Evolutionary conservation across 257 asterid genomes (phyloP).

Genomic region (Fraxinus cuspidata): DNA sequence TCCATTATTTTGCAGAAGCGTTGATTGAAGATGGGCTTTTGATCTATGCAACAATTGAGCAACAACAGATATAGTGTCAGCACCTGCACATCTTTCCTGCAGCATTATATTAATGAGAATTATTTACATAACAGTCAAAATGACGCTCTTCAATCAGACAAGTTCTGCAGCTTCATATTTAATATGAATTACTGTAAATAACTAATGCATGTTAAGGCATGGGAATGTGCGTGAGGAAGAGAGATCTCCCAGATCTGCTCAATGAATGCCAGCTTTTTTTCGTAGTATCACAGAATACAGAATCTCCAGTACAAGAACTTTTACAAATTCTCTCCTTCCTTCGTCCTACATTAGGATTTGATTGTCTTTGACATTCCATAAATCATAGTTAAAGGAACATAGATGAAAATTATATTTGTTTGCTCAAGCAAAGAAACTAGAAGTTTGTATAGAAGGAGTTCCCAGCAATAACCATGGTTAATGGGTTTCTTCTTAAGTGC

Average conservation of each 20-base stretch:
- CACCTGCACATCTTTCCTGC: conserved; percentile 99
- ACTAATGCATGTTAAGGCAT: background rate
- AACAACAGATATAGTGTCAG: conserved; percentile 84
- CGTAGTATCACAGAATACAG: background rate
- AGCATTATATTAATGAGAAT: conserved; percentile 38
- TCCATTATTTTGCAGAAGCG: conserved; percentile 77
- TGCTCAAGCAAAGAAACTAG: background rate
- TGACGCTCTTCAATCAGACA: conserved; percentile 18
- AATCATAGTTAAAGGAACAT: background rate
- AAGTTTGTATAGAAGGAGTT: background rate
- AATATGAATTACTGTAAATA: background rate
- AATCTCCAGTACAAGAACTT: background rate
- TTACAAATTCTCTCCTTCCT: background rate
- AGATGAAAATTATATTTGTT: background rate
- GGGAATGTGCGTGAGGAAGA: background rate
- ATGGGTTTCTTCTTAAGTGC: too few relatives aligned
- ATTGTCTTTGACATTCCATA: background rate
- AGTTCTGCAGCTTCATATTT: conserved; percentile 8
- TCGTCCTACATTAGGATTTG: background rate
- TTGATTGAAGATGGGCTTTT: conserved; percentile 81
- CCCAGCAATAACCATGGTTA: background rate
- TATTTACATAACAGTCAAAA: conserved; percentile 29
- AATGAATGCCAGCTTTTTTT: background rate
- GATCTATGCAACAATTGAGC: conserved; percentile 94
- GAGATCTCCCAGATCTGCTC: background rate